Base-by-base conservation (phyloP, 2,329 filamentous ascomycete species). In the Xylariaceae sp. region DNA sequence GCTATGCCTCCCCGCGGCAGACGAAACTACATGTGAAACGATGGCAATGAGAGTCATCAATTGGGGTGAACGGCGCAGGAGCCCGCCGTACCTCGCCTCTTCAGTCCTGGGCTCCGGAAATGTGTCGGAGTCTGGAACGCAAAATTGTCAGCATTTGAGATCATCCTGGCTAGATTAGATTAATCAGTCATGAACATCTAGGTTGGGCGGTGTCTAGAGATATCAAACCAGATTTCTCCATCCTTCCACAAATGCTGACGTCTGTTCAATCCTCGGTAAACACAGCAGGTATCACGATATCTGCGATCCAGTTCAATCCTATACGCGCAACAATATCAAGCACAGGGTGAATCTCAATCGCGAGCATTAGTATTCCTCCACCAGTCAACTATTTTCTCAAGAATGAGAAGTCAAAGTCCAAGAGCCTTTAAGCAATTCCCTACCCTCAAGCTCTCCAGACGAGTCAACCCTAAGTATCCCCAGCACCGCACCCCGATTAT, bases 401-500 rank as follows among this genome's bases (percentile, higher is more conserved):
- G 34, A 50, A 61, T 8, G 47, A 53, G 15, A 61, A 62, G 10
- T 64, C 58, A n/a, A 67, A 45, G 21, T 56, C 63, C 64, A 68
- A 10, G 53, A 45, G 7, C 77, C 77, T 55, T 70, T 72, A 22
- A 80, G 65, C 10, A 70, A 54, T 2, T 70, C 67, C 16, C 66
- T 68, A 5, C 73, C 72, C 37, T 68, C 67, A 19, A 79, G 54
- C 59, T 74, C 67, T 0, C 73, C 73, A 55, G 74, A 66, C 1
- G 63, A 57, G 6, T 65, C 72, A 9, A 77, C 66, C 46, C 67
- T 68, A 49, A 80, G 63, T 16, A 65, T 63, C 1, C 73, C 76
- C n/a, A 75, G 43, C 5, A 58, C 59, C 16, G 70, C 70, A 1
- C 78, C 77, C 2, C 75, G 68, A 1, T 63, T 70, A 56, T 76